Base-by-base conservation (phyloP, 1,284 basidiomycete genomes). In the Ganoderma lingzhi region DNA sequence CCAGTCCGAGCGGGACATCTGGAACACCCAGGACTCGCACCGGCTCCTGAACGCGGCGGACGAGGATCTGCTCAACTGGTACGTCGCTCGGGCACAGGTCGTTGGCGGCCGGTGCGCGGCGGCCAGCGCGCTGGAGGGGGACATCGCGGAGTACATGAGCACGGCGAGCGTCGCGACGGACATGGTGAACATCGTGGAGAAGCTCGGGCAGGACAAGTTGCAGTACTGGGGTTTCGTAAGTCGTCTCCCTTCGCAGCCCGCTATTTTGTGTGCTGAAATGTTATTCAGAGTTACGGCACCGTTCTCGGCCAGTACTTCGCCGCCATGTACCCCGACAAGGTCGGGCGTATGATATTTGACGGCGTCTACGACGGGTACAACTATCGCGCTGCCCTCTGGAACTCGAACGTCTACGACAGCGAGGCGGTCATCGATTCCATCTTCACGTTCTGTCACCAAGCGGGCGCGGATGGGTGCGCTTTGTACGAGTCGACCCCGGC, bases 151-250 rank as follows among this genome's bases (percentile, higher is more conserved):
- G 15, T 81, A 84, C 71, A 80, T 86, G 61, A 83, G 83, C 62
- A 86, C 85, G 1, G 81, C 84, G 45, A 79, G 84, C 60, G 84
- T 84, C 3, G 85, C 84, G 1, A 78, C 81, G 23, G 87, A 88
- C 73, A 87, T 88, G 86, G 74, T 88, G 53, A 75, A 79, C 32
- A 87, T 88, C 66, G 78, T 80, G 0, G 72, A 82, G 66, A 85
- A 84, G 1, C 80, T 84, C 70, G 85, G 85, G 1, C 75, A 76
- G 66, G 79, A 84, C 23, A 86, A 85, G 72, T 71, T 88, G 28
- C 81, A 82, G 63, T 88, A 87, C 71, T 88, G 85, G 85, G 87
- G 87, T 19, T 83, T 87, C 82, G 83, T 87, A 72, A 70, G 83
- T 61, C 2, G 30, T 8, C 14, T 6, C 30, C 6, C 5, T 32